Evolutionary conservation across 2,329 filamentous ascomycete species (phyloP).

Genomic region (Penicillium olsonii): DNA sequence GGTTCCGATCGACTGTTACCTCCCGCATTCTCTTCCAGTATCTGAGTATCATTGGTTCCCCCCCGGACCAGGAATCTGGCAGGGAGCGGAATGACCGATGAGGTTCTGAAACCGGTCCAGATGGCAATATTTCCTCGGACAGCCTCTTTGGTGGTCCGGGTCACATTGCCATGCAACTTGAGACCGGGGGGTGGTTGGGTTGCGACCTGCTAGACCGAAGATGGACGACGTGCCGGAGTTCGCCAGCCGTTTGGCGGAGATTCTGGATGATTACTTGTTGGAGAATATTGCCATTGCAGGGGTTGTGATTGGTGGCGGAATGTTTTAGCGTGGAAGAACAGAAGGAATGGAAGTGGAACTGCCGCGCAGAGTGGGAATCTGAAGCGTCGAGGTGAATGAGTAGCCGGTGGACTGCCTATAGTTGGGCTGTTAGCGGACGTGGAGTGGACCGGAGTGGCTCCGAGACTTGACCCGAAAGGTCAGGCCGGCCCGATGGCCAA

Average conservation of each 20-base stretch:
- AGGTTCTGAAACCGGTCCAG: neutral
- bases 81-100: neutral
- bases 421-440: no score
- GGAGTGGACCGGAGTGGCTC: neutral
- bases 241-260: neutral
- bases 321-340: neutral
- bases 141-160: neutral
- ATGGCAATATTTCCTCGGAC: neutral
- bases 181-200: neutral
- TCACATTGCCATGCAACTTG: neutral
- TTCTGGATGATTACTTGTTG: conserved; percentile 5
- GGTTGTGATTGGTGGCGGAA: neutral
- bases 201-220: neutral
- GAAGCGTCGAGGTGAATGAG: neutral
- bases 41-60: neutral
- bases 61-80: neutral
- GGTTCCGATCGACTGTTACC: neutral
- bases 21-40: neutral
- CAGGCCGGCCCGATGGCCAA: conserved; percentile 1
- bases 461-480: neutral
- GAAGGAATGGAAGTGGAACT: neutral
- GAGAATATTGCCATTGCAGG: neutral
- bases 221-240: neutral
- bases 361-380: neutral
- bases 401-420: neutral